phyloP scores from a whole-genome alignment of 129 eudicot genomes.

The Oenanthe sinensis region DNA sequence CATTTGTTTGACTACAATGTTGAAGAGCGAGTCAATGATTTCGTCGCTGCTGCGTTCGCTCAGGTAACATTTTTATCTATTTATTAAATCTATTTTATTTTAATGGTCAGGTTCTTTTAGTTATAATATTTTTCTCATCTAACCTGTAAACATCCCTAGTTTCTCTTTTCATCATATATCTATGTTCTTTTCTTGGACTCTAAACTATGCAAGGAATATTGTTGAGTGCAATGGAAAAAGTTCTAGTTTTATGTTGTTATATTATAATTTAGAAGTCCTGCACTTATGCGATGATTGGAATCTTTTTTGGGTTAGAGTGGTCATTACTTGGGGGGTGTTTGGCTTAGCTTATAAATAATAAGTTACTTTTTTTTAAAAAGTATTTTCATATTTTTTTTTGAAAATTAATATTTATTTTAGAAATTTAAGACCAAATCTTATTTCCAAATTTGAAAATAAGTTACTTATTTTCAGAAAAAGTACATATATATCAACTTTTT shows the following conservation, averaged over 20 bases:
- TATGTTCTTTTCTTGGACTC: background rate
- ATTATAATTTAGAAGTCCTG: background rate
- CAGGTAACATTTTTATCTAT: slow-evolving; percentile 36
- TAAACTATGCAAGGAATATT: background rate
- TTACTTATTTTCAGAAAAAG: too few species aligned
- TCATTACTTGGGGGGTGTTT: too few species aligned
- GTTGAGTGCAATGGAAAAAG: background rate
- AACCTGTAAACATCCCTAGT: background rate
- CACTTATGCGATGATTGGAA: too few species aligned
- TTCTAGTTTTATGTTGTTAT: background rate
- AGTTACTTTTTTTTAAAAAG: too few species aligned
- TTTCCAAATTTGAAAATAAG: too few species aligned
- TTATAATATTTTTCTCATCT: background rate
- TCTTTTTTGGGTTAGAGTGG: background rate
- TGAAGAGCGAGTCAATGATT: slow-evolving; percentile 81
- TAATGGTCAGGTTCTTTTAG: background rate
- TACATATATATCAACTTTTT: too few species aligned
- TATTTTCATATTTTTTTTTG: too few species aligned
- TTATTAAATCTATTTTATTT: background rate
- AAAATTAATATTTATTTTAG: too few species aligned
- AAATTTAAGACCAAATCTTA: too few species aligned
- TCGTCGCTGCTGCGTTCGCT: slow-evolving; percentile 83
- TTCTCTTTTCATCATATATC: background rate
- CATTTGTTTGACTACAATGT: slow-evolving; percentile 86
- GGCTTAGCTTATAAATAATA: too few species aligned